These are phyloP conservation scores for Ogataea saltuana DNA, from an alignment of 805 yeast species.

Conservation along the genomic window DNA sequence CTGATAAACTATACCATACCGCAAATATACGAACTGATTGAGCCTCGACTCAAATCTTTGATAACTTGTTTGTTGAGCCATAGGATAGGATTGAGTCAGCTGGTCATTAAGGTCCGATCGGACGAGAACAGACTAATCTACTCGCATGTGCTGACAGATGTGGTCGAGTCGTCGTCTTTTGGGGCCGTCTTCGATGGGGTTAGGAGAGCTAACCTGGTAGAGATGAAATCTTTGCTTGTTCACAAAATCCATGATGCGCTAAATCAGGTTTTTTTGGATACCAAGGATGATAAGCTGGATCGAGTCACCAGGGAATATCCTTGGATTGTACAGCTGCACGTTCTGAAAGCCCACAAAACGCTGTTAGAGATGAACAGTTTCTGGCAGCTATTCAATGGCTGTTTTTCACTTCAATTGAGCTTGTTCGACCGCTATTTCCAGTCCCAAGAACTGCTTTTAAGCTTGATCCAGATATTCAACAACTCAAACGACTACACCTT, in stretches of 20 bases:
- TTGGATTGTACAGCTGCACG: neutral
- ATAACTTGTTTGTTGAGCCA: constrained; percentile 17
- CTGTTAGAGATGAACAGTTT: neutral
- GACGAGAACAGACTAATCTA: neutral
- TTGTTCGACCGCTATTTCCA: constrained; percentile 6
- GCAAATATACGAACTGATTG: constrained; percentile 22
- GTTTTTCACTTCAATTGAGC: constrained; percentile 5
- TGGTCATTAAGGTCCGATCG: constrained; percentile 15
- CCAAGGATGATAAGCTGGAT: constrained; percentile 8
- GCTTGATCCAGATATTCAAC: constrained; percentile 5
- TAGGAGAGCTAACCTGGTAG: constrained; percentile 8
- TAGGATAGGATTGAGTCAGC: constrained; percentile 29
- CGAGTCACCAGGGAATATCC: constrained; percentile 13
- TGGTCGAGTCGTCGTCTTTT: constrained; percentile 9
- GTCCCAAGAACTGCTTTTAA: neutral
- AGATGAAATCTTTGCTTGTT: constrained; percentile 18
- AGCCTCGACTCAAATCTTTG: neutral
- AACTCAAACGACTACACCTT: constrained; percentile 7
- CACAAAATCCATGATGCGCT: constrained; percentile 18
- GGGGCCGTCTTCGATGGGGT: neutral
- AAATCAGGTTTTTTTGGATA: constrained; percentile 14
- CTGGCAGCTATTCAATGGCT: constrained; percentile 18
- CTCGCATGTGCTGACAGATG: constrained; percentile 14
- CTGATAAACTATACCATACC: constrained; percentile 23
- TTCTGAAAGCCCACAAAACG: neutral